Conservation (phyloP, 495 filamentous ascomycete genomes). For the Tuber borchii region DNA sequence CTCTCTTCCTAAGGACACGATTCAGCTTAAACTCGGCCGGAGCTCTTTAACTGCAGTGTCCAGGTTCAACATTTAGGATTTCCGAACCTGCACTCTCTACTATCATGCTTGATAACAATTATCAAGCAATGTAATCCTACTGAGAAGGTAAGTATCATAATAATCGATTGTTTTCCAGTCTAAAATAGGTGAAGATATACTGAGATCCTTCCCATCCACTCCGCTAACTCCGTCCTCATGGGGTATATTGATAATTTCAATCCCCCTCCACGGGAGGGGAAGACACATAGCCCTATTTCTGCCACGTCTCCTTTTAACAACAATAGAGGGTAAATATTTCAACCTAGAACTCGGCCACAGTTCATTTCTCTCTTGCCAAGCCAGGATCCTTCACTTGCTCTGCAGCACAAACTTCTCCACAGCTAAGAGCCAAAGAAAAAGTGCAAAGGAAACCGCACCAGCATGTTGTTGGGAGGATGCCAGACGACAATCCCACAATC, state of each 20-base stretch:
- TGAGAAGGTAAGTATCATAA: neutral
- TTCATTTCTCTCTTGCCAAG: neutral
- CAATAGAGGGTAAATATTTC: neutral
- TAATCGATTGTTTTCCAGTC: neutral
- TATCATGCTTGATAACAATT: neutral
- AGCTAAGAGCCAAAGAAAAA: neutral
- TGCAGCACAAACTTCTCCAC: neutral
- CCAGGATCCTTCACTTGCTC: neutral
- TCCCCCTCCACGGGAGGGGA: neutral
- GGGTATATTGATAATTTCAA: neutral
- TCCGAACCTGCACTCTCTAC: neutral
- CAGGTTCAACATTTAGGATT: neutral
- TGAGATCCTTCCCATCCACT: neutral
- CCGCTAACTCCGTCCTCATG: neutral
- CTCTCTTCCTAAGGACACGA: neutral
- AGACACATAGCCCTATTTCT: neutral
- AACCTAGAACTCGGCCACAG: neutral
- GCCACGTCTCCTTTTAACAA: neutral
- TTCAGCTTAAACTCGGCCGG: neutral
- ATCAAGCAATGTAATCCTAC: neutral
- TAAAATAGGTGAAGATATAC: neutral
- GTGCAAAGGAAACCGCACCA: neutral
- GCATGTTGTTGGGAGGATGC: neutral
- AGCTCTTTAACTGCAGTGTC: neutral
- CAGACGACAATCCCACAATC: neutral